Percentiles rank a stretch among this genome's conserved stretches.
Conservation (phyloP, 768 basidiomycete species). For the Tulasnella sp. region DNA sequence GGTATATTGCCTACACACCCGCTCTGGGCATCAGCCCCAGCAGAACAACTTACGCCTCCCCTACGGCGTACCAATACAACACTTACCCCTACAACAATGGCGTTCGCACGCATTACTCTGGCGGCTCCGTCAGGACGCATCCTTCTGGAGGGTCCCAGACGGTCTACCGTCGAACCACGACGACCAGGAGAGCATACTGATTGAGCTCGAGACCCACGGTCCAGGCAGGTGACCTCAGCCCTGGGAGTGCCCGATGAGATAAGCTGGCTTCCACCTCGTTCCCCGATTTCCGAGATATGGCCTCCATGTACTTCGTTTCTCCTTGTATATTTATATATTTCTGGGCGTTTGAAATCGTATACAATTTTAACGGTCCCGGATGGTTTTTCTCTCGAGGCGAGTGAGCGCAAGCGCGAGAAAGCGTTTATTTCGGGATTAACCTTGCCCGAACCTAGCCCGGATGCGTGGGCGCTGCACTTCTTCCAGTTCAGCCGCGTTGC, state of each 20-base stretch:
- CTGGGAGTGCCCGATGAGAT: background rate
- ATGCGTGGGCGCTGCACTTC: background rate
- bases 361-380: background rate
- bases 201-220: background rate
- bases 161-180: background rate
- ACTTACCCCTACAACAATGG: background rate
- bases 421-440: background rate
- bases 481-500: background rate
- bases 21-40: background rate
- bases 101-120: background rate
- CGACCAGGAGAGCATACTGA: background rate
- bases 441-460: background rate
- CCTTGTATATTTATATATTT: background rate
- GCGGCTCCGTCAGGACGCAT: background rate
- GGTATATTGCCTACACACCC: constrained; percentile 4
- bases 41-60: background rate
- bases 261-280: background rate
- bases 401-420: no score
- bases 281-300: background rate
- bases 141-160: background rate
- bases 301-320: background rate
- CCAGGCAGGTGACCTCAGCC: background rate
- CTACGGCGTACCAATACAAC: background rate
- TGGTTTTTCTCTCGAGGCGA: background rate
- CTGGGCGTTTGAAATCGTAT: background rate